Conservation (phyloP, 148 eudicot genomes). For the Chenopodium album region DNA sequence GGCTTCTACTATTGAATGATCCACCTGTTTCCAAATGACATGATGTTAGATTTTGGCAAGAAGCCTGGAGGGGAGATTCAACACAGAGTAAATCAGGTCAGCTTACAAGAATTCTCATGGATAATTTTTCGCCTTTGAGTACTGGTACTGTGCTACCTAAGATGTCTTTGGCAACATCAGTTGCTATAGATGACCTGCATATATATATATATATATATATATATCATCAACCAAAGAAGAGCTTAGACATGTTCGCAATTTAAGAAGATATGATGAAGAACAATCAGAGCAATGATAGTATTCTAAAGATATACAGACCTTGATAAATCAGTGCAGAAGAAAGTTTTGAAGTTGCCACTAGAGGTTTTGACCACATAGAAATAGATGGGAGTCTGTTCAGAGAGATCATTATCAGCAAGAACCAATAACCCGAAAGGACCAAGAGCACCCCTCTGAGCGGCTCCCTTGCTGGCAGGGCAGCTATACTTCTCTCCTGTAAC, state of each 20-base stretch:
- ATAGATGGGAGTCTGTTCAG: conserved; percentile 66
- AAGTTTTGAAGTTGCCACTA: conserved; percentile 44
- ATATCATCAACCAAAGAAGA: neutral
- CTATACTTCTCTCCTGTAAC: conserved; percentile 36
- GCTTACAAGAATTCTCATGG: conserved; percentile 61
- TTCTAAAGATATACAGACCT: conserved; percentile 29
- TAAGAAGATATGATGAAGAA: neutral
- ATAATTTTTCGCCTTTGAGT: conserved; percentile 52
- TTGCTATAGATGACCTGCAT: conserved; percentile 58
- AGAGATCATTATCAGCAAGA: conserved; percentile 30
- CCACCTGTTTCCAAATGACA: conserved; percentile 39
- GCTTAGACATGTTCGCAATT: neutral
- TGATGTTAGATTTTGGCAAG: neutral
- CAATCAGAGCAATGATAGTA: neutral
- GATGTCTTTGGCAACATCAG: conserved; percentile 48
- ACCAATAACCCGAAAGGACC: conserved; percentile 74
- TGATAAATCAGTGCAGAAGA: conserved; percentile 65
- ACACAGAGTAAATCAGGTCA: neutral
- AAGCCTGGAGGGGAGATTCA: neutral
- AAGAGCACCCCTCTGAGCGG: conserved; percentile 56
- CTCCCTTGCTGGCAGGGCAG: conserved; percentile 49
- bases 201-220: neutral
- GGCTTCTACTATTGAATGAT: conserved; percentile 77
- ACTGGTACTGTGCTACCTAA: conserved; percentile 63
- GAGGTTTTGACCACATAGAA: conserved; percentile 53